Base-by-base conservation (phyloP, 2,329 filamentous ascomycete species). In the Botrytis fragariae region DNA sequence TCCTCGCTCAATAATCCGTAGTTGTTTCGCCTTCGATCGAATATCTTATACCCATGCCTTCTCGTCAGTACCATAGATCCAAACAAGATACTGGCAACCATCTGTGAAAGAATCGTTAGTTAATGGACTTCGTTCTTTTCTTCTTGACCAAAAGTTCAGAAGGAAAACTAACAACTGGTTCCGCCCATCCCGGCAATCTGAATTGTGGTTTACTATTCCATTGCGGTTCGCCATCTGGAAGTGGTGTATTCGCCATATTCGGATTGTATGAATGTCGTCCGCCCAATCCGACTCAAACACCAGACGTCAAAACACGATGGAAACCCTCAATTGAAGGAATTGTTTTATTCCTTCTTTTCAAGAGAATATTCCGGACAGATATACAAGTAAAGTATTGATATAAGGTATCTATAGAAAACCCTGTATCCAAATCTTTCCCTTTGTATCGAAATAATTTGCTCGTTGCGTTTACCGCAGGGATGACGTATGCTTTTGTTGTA, bases 191-290 rank as follows among this genome's bases (percentile, higher is more conserved):
- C 14, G 80, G 80, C 45, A 81, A 71, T 73, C 74, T 77, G 77
- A 79, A 81, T n/a, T 79, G 79, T 10, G 79, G 77, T 51, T 75
- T 76, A 71, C 78, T 80, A 57, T 79, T 79, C 79, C 79, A 81
- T 74, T 81, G 71, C 14, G 79, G 79, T 54, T 81, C 78, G 37
- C 70, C 70, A 39, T 51, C 54, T 29, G 71, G 54, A 42, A 72
- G 35, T 18, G 63, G 16, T 29, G 63, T 29, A 37, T 42, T 69
- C 35, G 71, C 71, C 71, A 72, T 72, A 18, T 18, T 61, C 12
- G 48, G 59, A 37, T 42, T 18, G 20, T 57, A 32, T 32, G 5
- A 14, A 42, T 69, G 18, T 72, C 32, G 29, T 51, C 57, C 54
- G 29, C 70, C 42, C 29, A 60, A 29, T 35, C 51, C 65, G 32